Base-by-base conservation (phyloP, 140 eudicot genomes). In the Eryngium alpinum region DNA sequence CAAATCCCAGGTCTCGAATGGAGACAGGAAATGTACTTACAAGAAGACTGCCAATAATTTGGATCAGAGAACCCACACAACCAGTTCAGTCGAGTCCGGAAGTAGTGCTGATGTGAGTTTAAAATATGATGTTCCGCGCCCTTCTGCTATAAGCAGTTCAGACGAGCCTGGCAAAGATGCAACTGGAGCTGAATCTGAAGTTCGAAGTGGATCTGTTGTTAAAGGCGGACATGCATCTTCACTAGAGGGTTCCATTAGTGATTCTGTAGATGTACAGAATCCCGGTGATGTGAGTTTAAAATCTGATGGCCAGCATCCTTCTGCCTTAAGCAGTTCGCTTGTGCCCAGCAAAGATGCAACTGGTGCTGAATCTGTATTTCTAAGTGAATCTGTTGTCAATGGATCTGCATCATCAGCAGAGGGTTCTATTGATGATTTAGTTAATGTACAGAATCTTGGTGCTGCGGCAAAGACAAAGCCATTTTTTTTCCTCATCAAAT, bases 401-500 rank as follows among this genome's bases (percentile, higher is more conserved):
- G 56, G 14, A 38, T n/a, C 28, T 72, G 56, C 87, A 18, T 77
- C 83, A 50, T 85, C 86, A 72, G 57, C 75, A 17, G 88, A 84
- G 78, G 84, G 85, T 85, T 85, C 93, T 57, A 56, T 32, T 70
- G 63, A 52, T 60, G 90, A 79, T 89, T 81, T 79, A 57, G 50
- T 73, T n/a, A 85, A 85, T 72, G 91, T 57, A 83, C 87, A 85
- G 38, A 81, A 82, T 72, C 72, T 80, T 31, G 89, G 29, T 70
- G 84, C 60, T 34, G 88, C 78, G 85, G 53, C 75, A 78, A 80
- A 80, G 67, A 67, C 86, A 11, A 88, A 83, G 80, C 88, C 89
- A 72, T 95, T 92, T 86, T 84, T 88, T 82, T 95, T 85, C 82
- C 67, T 95, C 83, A 81, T 91, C 6, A 88, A 83, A 88, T 49